Conservation (phyloP, 2,329 filamentous ascomycete genomes). For the Fusarium annulatum region DNA sequence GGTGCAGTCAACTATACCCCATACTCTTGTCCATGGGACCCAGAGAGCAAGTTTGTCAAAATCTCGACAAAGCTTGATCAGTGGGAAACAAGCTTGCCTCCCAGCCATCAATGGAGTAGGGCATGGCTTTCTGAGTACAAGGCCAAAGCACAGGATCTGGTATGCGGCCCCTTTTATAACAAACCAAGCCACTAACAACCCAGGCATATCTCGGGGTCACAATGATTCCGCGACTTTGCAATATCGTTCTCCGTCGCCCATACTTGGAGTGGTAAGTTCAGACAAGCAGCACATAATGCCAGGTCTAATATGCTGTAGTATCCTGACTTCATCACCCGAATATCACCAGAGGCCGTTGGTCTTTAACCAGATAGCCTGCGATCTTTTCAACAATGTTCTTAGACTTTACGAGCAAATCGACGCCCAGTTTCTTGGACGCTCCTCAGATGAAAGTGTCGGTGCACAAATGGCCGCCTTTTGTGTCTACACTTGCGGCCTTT, state of each 20-base stretch:
- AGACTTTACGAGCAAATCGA: conserved; percentile 62
- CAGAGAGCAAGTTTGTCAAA: conserved; percentile 59
- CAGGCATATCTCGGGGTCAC: conserved; percentile 67
- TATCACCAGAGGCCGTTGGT: conserved; percentile 53
- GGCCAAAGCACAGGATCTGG: conserved; percentile 61
- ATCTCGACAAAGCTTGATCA: conserved; percentile 56
- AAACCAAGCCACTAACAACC: conserved; percentile 7
- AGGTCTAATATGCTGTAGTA: conserved; percentile 47
- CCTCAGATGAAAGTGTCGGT: conserved; percentile 61
- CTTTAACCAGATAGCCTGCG: conserved; percentile 57
- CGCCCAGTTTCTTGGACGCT: conserved; percentile 60
- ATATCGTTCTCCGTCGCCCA: conserved; percentile 66
- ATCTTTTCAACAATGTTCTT: conserved; percentile 62
- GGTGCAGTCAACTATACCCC: conserved; percentile 59
- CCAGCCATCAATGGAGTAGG: conserved; percentile 60
- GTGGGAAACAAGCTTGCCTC: conserved; percentile 62
- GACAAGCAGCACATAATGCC: not conserved
- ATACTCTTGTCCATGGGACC: conserved; percentile 59
- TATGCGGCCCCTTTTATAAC: conserved; percentile 41
- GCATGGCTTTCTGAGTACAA: conserved; percentile 59
- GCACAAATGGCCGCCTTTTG: conserved; percentile 67
- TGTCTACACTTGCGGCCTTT: conserved; percentile 65
- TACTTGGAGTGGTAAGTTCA: conserved; percentile 61
- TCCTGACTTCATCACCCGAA: conserved; percentile 55
- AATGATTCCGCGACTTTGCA: conserved; percentile 66